Evolutionary conservation across 441 rosid species (phyloP).

Genomic region (Euphorbia celastroides): DNA sequence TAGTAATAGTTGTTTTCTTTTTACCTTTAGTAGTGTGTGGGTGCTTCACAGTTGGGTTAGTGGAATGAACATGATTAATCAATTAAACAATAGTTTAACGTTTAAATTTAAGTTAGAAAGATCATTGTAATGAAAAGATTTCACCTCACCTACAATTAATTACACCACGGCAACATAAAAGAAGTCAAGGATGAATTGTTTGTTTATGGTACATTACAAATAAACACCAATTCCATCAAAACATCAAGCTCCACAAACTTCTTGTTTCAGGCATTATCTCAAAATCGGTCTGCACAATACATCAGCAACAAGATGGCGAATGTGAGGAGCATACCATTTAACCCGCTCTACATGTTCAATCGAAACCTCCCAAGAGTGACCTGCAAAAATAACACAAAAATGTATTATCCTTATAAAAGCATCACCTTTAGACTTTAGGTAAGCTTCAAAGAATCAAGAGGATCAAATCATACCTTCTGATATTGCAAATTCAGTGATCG

Average conservation of each 20-base stretch:
- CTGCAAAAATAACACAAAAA: conserved; percentile 28
- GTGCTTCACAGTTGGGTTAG: too few species aligned
- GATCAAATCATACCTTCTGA: conserved; percentile 52
- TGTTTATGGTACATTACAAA: background rate
- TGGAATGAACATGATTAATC: too few species aligned
- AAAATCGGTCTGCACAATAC: conserved; percentile 49
- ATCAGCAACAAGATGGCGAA: conserved; percentile 87
- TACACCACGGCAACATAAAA: too few species aligned
- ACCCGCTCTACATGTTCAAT: conserved; percentile 77
- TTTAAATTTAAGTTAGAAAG: too few species aligned
- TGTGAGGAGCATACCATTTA: conserved; percentile 90
- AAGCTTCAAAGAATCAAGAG: background rate
- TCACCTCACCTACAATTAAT: too few species aligned
- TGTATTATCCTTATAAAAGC: background rate
- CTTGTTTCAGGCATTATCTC: conserved; percentile 7
- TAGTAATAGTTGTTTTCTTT: too few species aligned
- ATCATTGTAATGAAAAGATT: too few species aligned
- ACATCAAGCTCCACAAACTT: too few species aligned
- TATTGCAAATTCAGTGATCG: conserved; percentile 53
- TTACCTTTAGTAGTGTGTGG: too few species aligned
- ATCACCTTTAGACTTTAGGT: background rate
- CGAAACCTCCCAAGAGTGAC: conserved; percentile 65
- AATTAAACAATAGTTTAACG: too few species aligned
- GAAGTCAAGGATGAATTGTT: background rate
- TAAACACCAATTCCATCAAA: background rate